Evolutionary conservation across 768 basidiomycete species (phyloP).

Genomic region (Hortiboletus flavorubellus): DNA sequence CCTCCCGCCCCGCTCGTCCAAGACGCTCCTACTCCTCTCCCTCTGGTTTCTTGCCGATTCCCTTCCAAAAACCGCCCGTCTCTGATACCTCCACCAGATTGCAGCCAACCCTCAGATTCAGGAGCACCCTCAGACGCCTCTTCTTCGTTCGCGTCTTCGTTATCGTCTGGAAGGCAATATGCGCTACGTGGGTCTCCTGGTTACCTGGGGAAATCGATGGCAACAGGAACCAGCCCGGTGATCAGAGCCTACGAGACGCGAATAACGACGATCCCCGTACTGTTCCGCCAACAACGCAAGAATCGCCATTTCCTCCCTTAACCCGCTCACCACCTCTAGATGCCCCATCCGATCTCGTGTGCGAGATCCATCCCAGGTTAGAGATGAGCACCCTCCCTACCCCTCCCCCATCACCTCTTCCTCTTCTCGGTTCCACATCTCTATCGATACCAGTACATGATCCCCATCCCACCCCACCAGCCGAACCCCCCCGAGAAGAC

Average conservation of each 20-base stretch:
- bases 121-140: slow-evolving; percentile 50
- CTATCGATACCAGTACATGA: slow-evolving; percentile 9
- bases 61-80: slow-evolving; percentile 29
- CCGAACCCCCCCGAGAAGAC: slow-evolving; percentile 38
- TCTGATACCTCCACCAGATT: slow-evolving; percentile 34
- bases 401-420: slow-evolving; percentile 24
- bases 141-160: slow-evolving; percentile 71
- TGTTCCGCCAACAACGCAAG: slow-evolving; percentile 18
- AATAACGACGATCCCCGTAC: slow-evolving; percentile 15
- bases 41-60: slow-evolving; percentile 43
- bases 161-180: slow-evolving; percentile 66
- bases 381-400: slow-evolving; percentile 21
- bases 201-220: slow-evolving; percentile 23
- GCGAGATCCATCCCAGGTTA: slow-evolving; percentile 9
- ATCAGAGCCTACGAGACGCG: slow-evolving; percentile 6
- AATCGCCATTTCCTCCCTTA: slow-evolving; percentile 20
- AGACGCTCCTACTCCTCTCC: slow-evolving; percentile 67
- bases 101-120: slow-evolving; percentile 38
- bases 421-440: slow-evolving; percentile 7
- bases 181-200: slow-evolving; percentile 55
- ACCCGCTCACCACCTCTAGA: slow-evolving; percentile 24
- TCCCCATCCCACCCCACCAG: slow-evolving; percentile 16
- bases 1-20: slow-evolving; percentile 33
- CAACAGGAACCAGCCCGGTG: slow-evolving; percentile 10
- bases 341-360: slow-evolving; percentile 8